phyloP scores from a whole-genome alignment of 306 rosid genomes.

The Lotus japonicus region DNA sequence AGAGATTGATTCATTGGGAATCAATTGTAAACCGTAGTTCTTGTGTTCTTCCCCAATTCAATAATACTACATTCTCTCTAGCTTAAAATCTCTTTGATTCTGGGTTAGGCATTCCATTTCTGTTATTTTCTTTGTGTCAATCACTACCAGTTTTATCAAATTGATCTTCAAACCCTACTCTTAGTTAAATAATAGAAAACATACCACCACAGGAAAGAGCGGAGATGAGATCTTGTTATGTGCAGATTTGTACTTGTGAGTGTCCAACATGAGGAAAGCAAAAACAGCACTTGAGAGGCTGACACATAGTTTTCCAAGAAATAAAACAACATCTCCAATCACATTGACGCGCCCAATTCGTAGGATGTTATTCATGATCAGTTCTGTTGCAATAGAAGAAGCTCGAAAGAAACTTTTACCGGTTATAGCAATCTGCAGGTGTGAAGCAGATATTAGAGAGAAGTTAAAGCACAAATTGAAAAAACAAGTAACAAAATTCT shows the following conservation, averaged over 20 bases:
- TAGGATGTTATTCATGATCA: constrained; percentile 80
- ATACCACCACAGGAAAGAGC: constrained; percentile 85
- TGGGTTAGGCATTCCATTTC: too few species aligned
- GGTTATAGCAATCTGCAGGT: constrained; percentile 78
- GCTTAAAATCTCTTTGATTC: too few species aligned
- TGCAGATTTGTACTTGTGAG: constrained; percentile 61
- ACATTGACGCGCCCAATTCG: constrained; percentile 89
- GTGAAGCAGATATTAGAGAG: neutral
- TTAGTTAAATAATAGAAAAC: constrained; percentile 23
- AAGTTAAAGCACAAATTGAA: constrained; percentile 6
- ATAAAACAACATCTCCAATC: constrained; percentile 88
- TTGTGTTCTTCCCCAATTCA: too few species aligned
- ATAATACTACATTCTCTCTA: too few species aligned
- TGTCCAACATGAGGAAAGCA: constrained; percentile 90
- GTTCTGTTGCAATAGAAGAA: constrained; percentile 74
- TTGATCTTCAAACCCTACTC: neutral
- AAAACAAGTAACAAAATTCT: neutral
- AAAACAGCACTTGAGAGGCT: constrained; percentile 79
- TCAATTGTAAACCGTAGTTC: too few species aligned
- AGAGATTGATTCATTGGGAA: too few species aligned
- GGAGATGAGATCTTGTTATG: constrained; percentile 98
- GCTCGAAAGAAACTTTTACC: constrained; percentile 88
- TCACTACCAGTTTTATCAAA: too few species aligned
- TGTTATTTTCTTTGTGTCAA: too few species aligned
- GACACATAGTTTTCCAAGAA: constrained; percentile 91